Evolutionary conservation across 2,329 filamentous ascomycete species (phyloP), one percentile per base, ranked within the genome.

Genomic region (Akanthomyces uredinophilus): DNA sequence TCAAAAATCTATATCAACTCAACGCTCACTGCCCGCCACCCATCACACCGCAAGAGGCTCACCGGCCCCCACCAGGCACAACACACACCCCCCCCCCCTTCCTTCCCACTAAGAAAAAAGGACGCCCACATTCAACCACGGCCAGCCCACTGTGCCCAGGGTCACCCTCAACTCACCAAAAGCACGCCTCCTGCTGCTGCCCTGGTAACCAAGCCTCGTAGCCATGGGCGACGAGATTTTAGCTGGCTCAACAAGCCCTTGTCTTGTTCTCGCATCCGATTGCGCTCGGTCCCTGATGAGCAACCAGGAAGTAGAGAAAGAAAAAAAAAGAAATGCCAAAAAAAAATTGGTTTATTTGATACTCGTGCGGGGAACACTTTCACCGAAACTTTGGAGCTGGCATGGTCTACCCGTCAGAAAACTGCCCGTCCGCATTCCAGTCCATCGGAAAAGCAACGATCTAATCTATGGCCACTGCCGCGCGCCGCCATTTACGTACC

Each of bases 191-290:
- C 43, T 47, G 41, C 37, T 51, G 59, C 59, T 61, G 59, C 41
- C 59, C 51, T 22, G 51, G 59, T 61, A 61, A 61, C 59, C 58
- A 49, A 60, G 5, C 18, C 59, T 61, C 50, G 59, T 61, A 54
- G 51, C 22, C 59, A 54, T 49, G 59, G 59, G 59, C 59, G 59
- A 61, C 59, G 22, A 35, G 32, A 32, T 8, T 4, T 35, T 52
- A n/a, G 32, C 32, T 35, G 5, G 18, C 11, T 39, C 32, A 37
- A 37, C 32, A 29, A 39, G 32, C 37, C 37, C n/a, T 24, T 32
- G 18, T 3, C n/a, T 37, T 14, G n/a, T 49, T 58, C 41, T 47
- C 6, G 47, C 27, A 29, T 24, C 41, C 41, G 29, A 54, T 35
- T 22, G 22, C 55, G 55, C 55, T 58, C 32, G 46, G 55, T 41